Conservation (phyloP, 352 stramenopile genomes). For the Phytophthora hybrid region DNA sequence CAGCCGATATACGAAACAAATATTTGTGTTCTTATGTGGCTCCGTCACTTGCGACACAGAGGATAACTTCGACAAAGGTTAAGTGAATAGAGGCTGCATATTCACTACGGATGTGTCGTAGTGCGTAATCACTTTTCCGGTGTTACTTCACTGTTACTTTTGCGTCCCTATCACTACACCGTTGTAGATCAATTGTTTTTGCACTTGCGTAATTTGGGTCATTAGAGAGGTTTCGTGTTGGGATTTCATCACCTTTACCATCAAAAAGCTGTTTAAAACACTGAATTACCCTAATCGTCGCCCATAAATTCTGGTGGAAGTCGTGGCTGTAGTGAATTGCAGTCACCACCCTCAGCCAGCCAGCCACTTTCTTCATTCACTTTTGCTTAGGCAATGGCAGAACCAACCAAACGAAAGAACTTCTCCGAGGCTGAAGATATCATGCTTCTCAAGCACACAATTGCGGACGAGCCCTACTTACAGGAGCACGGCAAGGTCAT, state of each 20-base stretch:
- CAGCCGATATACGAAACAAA: too few relatives aligned
- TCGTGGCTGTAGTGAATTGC: background rate
- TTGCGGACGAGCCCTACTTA: slow-evolving; percentile 8
- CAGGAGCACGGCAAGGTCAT: slow-evolving; percentile 6
- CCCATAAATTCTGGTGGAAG: slow-evolving; percentile 9
- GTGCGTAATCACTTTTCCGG: too few relatives aligned
- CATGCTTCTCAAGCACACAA: slow-evolving; percentile 16
- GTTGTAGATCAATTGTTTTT: too few relatives aligned
- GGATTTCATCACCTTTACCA: background rate
- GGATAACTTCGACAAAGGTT: too few relatives aligned
- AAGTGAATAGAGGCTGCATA: too few relatives aligned
- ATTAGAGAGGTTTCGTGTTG: background rate
- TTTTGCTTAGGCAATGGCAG: slow-evolving; percentile 12
- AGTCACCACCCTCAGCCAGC: slow-evolving; percentile 1
- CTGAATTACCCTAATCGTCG: background rate
- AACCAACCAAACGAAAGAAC: slow-evolving; percentile 17
- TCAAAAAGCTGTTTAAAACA: slow-evolving; percentile 7
- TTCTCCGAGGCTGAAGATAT: slow-evolving; percentile 9
- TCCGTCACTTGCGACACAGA: too few relatives aligned
- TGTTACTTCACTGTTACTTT: too few relatives aligned
- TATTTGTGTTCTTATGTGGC: too few relatives aligned
- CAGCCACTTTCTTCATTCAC: background rate
- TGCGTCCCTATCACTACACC: too few relatives aligned
- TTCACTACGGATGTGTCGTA: too few relatives aligned
- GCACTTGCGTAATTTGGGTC: too few relatives aligned